Evolutionary conservation across 2,329 filamentous ascomycete genomes (phyloP).

Genomic region (Fusarium protoensiforme): DNA sequence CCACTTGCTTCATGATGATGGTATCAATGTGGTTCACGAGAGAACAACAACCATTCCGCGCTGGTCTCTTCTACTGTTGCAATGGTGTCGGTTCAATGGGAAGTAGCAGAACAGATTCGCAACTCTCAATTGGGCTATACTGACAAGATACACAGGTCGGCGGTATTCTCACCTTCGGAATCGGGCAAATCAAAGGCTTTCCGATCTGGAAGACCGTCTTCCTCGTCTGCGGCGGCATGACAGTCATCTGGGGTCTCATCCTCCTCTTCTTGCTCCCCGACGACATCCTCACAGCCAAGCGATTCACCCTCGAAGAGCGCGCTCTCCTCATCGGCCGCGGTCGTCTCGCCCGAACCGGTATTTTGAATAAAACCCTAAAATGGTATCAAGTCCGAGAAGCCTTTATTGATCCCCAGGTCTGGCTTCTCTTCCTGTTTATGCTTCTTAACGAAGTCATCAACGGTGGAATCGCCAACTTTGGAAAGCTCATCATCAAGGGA

Average conservation of each 20-base stretch:
- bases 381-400: conserved; percentile 60
- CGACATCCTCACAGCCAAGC: conserved; percentile 50
- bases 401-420: conserved; percentile 61
- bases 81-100: conserved; percentile 57
- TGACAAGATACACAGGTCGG: conserved; percentile 40
- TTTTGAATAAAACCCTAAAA: conserved; percentile 60
- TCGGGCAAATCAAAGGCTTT: conserved; percentile 60
- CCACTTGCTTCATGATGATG: conserved; percentile 62
- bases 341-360: conserved; percentile 57
- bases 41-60: conserved; percentile 57
- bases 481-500: conserved; percentile 63
- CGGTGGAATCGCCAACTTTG: conserved; percentile 65
- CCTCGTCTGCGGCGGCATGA: conserved; percentile 59
- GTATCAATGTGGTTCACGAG: conserved; percentile 60
- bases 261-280: conserved; percentile 60
- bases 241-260: conserved; percentile 58
- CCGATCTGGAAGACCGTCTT: conserved; percentile 64
- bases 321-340: conserved; percentile 71
- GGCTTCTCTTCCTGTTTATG: conserved; percentile 65
- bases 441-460: conserved; percentile 64
- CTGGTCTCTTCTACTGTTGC: conserved; percentile 48
- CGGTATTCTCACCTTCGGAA: conserved; percentile 60
- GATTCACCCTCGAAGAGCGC: conserved; percentile 37
- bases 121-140: fast-evolving
- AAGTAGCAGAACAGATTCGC: fast-evolving